Base-by-base conservation (phyloP, 768 basidiomycete genomes). In the Mycena rosella region DNA sequence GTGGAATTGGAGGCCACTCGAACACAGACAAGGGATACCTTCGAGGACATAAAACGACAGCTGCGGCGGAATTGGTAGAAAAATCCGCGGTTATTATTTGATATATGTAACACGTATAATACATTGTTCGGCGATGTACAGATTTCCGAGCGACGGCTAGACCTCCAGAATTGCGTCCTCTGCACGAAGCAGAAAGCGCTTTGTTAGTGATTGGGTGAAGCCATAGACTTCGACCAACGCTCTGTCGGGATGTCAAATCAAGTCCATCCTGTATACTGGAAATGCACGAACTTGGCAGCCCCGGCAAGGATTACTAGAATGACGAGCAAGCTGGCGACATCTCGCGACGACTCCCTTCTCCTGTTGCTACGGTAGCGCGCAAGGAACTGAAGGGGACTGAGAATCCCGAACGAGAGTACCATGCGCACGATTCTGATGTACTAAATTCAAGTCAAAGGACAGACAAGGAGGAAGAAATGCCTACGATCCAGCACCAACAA, bases 101-200 rank as follows among this genome's bases (percentile, higher is more conserved):
- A 70, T 68, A 44, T 61, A 63, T 26, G 65, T 49, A 24, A 34
- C 48, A 72, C 63, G 53, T 58, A 63, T 63, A 56, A 59, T 60
- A 57, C 53, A 57, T 51, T 36, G 24, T 29, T 56, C 42, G 17
- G 15, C 44, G 47, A 34, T 53, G 51, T 54, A 54, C 53, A 54
- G 36, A 49, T 42, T 44, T 3, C 62, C 32, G 55, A 34, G 38
- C 24, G 38, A 32, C 49, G 45, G 82, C 77, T 87, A 58, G 36
- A 94, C 93, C 77, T 95, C 93, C 38, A 95, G 80, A 65, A 95
- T 94, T 3, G 89, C 90, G 76, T 93, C 90, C 74, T 95, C 93
- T 5, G 93, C 93, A 34, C 90, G 87, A 11, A 88, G 81, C 36
- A 95, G 81, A 24, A 91, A 60, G 26, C 87, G 84, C 73, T 90